Base-by-base conservation (phyloP, 2,329 filamentous ascomycete species). In the Nectriaceae sp. region DNA sequence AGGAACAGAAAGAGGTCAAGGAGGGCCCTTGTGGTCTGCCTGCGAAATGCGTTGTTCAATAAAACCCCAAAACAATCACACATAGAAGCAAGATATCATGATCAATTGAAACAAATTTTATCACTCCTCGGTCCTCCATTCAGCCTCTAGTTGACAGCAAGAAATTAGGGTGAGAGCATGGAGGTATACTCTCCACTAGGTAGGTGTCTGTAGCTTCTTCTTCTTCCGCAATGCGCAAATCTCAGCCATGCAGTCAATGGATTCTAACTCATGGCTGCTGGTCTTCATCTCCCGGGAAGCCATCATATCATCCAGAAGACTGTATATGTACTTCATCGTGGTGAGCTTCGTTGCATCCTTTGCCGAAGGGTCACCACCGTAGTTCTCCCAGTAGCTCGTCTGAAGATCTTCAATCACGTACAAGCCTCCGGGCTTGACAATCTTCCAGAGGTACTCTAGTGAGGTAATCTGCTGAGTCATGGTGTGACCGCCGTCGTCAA, bases 1-100 rank as follows among this genome's bases (percentile, higher is more conserved):
- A 65, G 46, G 64, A 69, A 56, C 63, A 71, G 48, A 68, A 72
- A 43, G 67, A 79, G 54, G 70, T 77, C 45, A 78, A 79, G 47
- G 82, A 86, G 63, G 87, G 89, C 0, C 88, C 87, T 39, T 95
- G 90, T 66, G 89, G 90, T 19, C 72, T 94, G 60, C 89, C 90
- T 24, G 73, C 75, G 43, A 92, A 92, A 65, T 94, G 89, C 70
- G 71, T 74, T 40, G 82, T 94, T 59, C 72, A 84, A 64, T 90
- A 71, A 73, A 31, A 33, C 48, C 54, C 46, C 45, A 54, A 50
- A 16, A 31, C 45, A 47, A 55, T 52, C 26, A 47, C 44, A 56
- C 50, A 36, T 36, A 36, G 33, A 36, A 10, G n/a, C 33, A 36
- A 36, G 5, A 36, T 36, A 36, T 36, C 16, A 36, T 19, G 13